A percentile compares a stretch with the other conserved stretches of the same genome.
These are phyloP conservation scores for Cladosporium sp. DNA, from an alignment of 2,329 filamentous ascomycete genomes.

Conservation along the genomic window DNA sequence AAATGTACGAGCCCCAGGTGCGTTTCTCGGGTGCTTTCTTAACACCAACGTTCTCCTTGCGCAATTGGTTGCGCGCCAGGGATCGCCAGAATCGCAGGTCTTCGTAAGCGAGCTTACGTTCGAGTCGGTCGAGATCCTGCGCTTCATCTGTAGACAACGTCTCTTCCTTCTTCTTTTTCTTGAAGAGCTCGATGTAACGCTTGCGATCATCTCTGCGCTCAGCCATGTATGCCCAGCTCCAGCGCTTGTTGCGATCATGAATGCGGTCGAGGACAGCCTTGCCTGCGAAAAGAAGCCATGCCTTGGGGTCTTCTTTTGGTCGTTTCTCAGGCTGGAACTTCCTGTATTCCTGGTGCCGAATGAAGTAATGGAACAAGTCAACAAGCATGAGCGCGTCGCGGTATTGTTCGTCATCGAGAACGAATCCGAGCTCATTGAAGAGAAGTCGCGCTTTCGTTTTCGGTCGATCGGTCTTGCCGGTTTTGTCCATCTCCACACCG, in stretches of 20 bases:
- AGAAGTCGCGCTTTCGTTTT: conserved; percentile 86
- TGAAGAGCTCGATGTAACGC: conserved; percentile 90
- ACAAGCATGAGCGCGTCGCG: conserved; percentile 97
- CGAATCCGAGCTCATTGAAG: conserved; percentile 95
- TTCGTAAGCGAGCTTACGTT: conserved; percentile 87
- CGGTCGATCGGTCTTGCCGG: conserved; percentile 69
- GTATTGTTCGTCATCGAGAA: conserved; percentile 97
- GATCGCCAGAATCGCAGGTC: conserved; percentile 97
- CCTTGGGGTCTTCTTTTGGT: conserved; percentile 83
- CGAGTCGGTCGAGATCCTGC: conserved; percentile 68
- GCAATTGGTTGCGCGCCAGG: conserved; percentile 84
- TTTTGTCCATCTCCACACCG: conserved; percentile 92
- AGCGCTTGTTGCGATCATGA: conserved; percentile 84
- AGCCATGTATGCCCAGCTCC: conserved; percentile 94
- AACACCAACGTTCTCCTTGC: conserved; percentile 90
- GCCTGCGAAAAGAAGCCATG: conserved; percentile 89
- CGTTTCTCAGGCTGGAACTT: conserved; percentile 79
- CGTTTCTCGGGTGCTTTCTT: conserved; percentile 69
- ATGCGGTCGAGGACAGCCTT: conserved; percentile 89
- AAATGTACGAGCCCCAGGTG: conserved; percentile 88
- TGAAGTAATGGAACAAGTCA: conserved; percentile 97
- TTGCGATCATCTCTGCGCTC: conserved; percentile 86
- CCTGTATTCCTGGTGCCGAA: conserved; percentile 95
- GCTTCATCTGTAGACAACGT: conserved; percentile 63
- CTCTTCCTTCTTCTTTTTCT: conserved; percentile 75